phyloP scores from a whole-genome alignment of 352 stramenopile genomes.

The Achlya hypogyna region DNA sequence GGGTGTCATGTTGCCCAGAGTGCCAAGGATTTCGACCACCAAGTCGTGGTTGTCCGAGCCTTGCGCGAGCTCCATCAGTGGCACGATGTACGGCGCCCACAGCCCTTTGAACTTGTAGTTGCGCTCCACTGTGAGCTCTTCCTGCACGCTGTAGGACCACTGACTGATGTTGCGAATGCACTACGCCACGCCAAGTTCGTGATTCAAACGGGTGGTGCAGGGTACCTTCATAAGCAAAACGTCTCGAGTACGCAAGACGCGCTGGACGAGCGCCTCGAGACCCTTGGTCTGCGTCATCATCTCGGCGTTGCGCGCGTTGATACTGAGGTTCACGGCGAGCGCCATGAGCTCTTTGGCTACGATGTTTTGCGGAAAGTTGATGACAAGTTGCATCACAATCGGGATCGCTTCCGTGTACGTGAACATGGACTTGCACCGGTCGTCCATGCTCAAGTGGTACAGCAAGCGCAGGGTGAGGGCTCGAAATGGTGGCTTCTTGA shows the following conservation, averaged over 20 bases:
- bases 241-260: conserved; percentile 82
- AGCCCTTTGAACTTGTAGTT: conserved; percentile 88
- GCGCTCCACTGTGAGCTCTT: conserved; percentile 74
- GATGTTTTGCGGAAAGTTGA: conserved; percentile 89
- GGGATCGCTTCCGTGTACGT: conserved; percentile 91
- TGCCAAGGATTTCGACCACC: conserved; percentile 89
- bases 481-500: conserved; percentile 89
- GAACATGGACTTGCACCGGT: conserved; percentile 93
- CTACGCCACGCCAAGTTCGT: conserved; percentile 1
- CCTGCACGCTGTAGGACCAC: conserved; percentile 89
- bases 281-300: conserved; percentile 85
- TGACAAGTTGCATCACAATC: conserved; percentile 91
- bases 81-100: conserved; percentile 86
- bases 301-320: conserved; percentile 85
- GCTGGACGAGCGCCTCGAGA: conserved; percentile 82
- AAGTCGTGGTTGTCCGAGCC: conserved; percentile 89
- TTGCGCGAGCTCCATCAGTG: conserved; percentile 79
- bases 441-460: conserved; percentile 93
- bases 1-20: conserved; percentile 87
- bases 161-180: conserved; percentile 82
- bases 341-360: conserved; percentile 90
- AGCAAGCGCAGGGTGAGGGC: conserved; percentile 83
- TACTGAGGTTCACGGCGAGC: conserved; percentile 90
- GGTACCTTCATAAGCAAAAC: conserved; percentile 90
- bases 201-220: not conserved